These are phyloP conservation scores for Pseudopediastrum boryanum DNA, from an alignment of 139 green algal species.

Conservation along the genomic window DNA sequence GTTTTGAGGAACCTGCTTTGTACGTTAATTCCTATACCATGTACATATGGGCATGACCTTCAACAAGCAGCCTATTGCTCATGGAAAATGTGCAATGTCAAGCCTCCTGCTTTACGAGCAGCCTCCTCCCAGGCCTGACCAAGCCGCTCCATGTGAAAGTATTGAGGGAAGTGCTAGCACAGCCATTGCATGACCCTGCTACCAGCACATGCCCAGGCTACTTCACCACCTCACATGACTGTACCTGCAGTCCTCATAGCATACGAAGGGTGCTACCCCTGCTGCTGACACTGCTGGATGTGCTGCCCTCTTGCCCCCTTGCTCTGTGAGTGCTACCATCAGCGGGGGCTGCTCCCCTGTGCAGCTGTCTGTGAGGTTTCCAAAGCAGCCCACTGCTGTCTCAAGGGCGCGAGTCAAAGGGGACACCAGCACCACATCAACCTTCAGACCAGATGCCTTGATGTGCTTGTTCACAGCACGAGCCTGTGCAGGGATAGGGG, in stretches of 20 bases:
- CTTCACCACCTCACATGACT: background rate
- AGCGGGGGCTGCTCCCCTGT: conserved; percentile 28
- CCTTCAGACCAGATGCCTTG: conserved; percentile 30
- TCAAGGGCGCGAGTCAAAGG: conserved; percentile 59
- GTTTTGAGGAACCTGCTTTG: too few relatives aligned
- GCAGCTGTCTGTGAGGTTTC: background rate
- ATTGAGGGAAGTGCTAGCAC: too few relatives aligned
- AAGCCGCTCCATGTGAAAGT: too few relatives aligned
- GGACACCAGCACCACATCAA: conserved; percentile 55
- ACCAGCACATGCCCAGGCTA: background rate
- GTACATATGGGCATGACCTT: too few relatives aligned
- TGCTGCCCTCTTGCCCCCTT: conserved; percentile 27
- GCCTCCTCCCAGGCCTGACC: too few relatives aligned
- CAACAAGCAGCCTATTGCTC: too few relatives aligned
- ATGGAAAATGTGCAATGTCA: too few relatives aligned
- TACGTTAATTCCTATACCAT: too few relatives aligned
- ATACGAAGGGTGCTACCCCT: conserved; percentile 56
- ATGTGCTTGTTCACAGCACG: conserved; percentile 32
- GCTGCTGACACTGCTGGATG: conserved; percentile 39
- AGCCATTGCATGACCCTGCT: too few relatives aligned
- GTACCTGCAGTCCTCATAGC: conserved; percentile 49
- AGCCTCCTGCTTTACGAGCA: too few relatives aligned
- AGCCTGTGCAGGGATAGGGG: conserved; percentile 12
- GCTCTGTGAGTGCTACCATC: conserved; percentile 46
- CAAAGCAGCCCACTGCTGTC: conserved; percentile 50